These are phyloP conservation scores for Pseudoneurospora amorphoporcata DNA, from an alignment of 495 filamentous ascomycete species.

Conservation along the genomic window DNA sequence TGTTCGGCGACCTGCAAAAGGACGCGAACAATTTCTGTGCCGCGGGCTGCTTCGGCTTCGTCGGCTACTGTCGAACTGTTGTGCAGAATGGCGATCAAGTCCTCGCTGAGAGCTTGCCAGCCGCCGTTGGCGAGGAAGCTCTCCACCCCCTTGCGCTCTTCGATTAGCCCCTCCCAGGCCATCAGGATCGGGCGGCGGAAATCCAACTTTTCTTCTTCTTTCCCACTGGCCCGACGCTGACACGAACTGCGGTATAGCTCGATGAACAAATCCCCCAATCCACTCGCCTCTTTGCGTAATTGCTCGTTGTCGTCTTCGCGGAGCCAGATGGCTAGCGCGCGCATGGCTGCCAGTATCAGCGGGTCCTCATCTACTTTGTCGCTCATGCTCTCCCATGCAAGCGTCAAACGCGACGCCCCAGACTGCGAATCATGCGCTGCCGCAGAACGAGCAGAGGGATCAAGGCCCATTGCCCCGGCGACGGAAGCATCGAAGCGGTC, in stretches of 20 bases:
- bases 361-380: conserved; percentile 27
- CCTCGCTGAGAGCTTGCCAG: conserved; percentile 37
- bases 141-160: conserved; percentile 32
- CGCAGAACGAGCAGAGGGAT: conserved; percentile 30
- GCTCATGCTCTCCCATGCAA: conserved; percentile 43
- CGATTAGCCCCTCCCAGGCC: conserved; percentile 41
- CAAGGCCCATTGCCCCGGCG: conserved; percentile 43
- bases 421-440: too few relatives aligned
- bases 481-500: conserved; percentile 53
- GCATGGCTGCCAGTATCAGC: conserved; percentile 42
- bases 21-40: conserved; percentile 42
- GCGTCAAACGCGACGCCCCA: conserved; percentile 24
- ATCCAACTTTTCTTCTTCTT: conserved; percentile 23
- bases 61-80: conserved; percentile 4
- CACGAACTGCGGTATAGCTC: conserved; percentile 35
- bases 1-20: conserved; percentile 36
- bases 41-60: conserved; percentile 29
- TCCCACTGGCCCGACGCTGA: background rate
- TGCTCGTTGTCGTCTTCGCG: conserved; percentile 52
- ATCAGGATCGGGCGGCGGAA: conserved; percentile 42
- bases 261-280: conserved; percentile 48
- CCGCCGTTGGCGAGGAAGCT: conserved; percentile 34
- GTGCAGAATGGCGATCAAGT: conserved; percentile 33
- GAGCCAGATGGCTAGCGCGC: conserved; percentile 49
- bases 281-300: conserved; percentile 41